A percentile compares a stretch with the other conserved stretches of the same genome.
Evolutionary conservation across 768 basidiomycete species (phyloP).

Genomic region (Kwoniella sp.): DNA sequence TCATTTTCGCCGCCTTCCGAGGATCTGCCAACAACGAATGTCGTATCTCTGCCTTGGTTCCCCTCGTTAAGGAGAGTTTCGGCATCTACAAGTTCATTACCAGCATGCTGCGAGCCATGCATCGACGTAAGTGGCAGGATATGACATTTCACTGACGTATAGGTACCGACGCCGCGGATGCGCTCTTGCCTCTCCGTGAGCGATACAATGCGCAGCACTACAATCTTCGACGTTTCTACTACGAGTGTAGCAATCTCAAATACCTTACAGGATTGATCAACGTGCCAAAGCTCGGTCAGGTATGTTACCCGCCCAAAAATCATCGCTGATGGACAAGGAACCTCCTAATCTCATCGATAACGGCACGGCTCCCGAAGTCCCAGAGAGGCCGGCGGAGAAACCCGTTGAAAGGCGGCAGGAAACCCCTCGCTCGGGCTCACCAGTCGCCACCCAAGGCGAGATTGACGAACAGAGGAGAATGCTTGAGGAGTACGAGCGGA

Average conservation of each 20-base stretch:
- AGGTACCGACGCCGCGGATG: slow-evolving; percentile 88
- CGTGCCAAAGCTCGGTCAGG: slow-evolving; percentile 92
- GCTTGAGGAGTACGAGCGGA: slow-evolving; percentile 93
- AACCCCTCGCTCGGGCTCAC: slow-evolving; percentile 65
- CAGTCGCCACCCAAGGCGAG: slow-evolving; percentile 59
- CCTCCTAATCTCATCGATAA: slow-evolving; percentile 88
- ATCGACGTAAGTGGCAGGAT: slow-evolving; percentile 62
- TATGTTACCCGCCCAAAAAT: slow-evolving; percentile 46
- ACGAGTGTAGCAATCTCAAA: slow-evolving; percentile 97
- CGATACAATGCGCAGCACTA: slow-evolving; percentile 89
- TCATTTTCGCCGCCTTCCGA: slow-evolving; percentile 91
- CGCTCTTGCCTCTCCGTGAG: slow-evolving; percentile 77
- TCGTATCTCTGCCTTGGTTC: slow-evolving; percentile 90
- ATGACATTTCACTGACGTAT: not conserved
- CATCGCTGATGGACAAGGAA: slow-evolving; percentile 58
- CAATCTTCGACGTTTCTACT: slow-evolving; percentile 92
- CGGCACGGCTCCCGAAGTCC: slow-evolving; percentile 76
- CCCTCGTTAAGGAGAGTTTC: slow-evolving; percentile 97
- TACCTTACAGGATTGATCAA: slow-evolving; percentile 96
- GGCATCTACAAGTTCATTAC: slow-evolving; percentile 99
- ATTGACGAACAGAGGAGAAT: slow-evolving; percentile 88
- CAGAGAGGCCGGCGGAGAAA: slow-evolving; percentile 58
- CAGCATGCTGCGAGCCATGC: slow-evolving; percentile 96
- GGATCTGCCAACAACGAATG: slow-evolving; percentile 93
- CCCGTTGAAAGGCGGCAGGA: slow-evolving; percentile 55